phyloP scores from a whole-genome alignment of 2,329 filamentous ascomycete genomes.

The Calonectria henricotiae region DNA sequence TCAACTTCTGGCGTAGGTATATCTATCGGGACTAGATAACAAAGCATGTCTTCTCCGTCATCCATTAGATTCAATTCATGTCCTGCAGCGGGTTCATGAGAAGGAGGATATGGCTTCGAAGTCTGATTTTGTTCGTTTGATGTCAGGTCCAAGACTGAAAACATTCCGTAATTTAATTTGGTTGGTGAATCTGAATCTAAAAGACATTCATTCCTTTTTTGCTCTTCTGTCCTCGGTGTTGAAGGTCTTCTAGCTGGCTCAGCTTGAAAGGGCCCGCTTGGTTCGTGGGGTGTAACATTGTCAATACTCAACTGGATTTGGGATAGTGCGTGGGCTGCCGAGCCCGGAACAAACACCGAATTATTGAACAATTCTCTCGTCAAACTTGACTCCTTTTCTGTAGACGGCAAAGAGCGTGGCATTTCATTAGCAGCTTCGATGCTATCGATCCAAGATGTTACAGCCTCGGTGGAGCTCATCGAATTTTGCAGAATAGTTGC shows the following conservation, averaged over 20 bases:
- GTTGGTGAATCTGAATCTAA: slow-evolving; percentile 35
- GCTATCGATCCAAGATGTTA: slow-evolving; percentile 21
- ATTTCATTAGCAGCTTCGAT: background rate
- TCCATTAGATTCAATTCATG: slow-evolving; percentile 42
- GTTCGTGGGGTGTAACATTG: background rate
- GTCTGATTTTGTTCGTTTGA: background rate
- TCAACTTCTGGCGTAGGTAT: background rate
- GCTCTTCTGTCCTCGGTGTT: background rate
- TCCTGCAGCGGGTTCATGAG: background rate
- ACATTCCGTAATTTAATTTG: slow-evolving; percentile 29
- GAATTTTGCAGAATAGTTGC: background rate
- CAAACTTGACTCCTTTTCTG: background rate
- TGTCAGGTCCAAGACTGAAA: background rate
- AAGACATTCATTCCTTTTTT: background rate
- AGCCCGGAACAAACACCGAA: background rate
- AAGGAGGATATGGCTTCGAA: background rate
- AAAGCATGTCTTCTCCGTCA: slow-evolving; percentile 34
- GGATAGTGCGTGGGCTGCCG: background rate
- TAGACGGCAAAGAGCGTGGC: background rate
- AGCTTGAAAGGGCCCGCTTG: background rate
- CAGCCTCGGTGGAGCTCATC: slow-evolving; percentile 11
- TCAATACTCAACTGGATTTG: background rate
- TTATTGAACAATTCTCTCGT: background rate
- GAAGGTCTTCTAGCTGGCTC: background rate
- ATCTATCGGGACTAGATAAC: slow-evolving; percentile 42